Base-by-base conservation (phyloP, 140 eudicot genomes). In the Oenanthe javanica region DNA sequence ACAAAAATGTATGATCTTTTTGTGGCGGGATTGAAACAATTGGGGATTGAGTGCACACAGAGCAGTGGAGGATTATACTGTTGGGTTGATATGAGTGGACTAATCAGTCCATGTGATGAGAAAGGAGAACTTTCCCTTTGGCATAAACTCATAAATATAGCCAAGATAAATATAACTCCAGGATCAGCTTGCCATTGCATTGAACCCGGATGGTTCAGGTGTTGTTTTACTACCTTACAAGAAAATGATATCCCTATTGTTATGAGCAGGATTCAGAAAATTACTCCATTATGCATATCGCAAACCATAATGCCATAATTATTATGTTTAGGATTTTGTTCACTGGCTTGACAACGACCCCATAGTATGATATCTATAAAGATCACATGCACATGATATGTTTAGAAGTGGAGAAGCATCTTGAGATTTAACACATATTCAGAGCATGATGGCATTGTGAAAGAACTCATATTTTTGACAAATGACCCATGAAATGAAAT, bases 141-240 rank as follows among this genome's bases (percentile, higher is more conserved):
- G 97, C 97, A 93, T 11, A 96, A 91, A 77, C 84, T 93, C 19
- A 84, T 93, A 74, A 93, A 83, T 84, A 85, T 85, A 45, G 99
- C 87, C 21, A 93, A 93, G 85, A 82, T 96, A 64, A 96, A 96
- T 72, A 73, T 82, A 61, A 93, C 91, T 59, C 99, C 98, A 21
- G 99, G 99, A n/a, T 96, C 94, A 14, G 88, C 98, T 50, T 96
- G 95, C 71, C 99, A 96, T 76, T 96, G 98, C 77, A 89, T 89
- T 69, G 99, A 96, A 87, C 99, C 99, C 19, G 99, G 99, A 80
- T 96, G 98, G 99, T 96, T 96, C 82, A 89, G 99, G 78, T 91
- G 91, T 81, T 96, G 99, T 87, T 96, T 96, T 59, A 88, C 93
- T 25, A 88, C 94, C 7, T 83, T 96, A 79, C 82, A 83, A 21